Evolutionary conservation across 2,329 filamentous ascomycete species (phyloP), one percentile per base, ranked within the genome.

Genomic region (Alternaria ethzedia): DNA sequence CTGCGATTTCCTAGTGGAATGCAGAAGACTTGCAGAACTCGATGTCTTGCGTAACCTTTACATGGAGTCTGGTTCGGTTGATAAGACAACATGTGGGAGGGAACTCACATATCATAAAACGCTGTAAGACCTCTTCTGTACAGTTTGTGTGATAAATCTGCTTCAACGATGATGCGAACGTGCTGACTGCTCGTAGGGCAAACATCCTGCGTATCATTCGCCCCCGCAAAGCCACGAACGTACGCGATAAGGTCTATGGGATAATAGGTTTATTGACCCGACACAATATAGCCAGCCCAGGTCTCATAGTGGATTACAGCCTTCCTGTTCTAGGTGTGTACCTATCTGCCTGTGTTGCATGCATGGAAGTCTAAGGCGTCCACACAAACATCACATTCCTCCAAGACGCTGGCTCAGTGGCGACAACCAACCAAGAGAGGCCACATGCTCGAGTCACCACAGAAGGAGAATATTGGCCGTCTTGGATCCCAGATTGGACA

Each of bases 91-190:
- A 17, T 45, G 43, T 45, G 43, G 43, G 6, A 45, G n/a, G 43
- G 43, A 45, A 7, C 43, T 45, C 4, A 13, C 43, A 13, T 13
- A 45, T 21, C 43, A 45, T 8, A 45, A 21, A 41, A 41, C 15
- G 9, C 36, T 41, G n/a, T 41, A 41, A 41, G 36, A 17, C 15
- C 15, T 41, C 36, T 41, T 41, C 15, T 1, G 15, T 41, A 1
- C 8, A 9, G 3, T 41, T 4, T 0, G 0, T 17, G 15, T 41
- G 3, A 3, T 1, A 4, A 10, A 1, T 41, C 15, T 41, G 36
- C 36, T 11, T 17, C n/a, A 41, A 17, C 1, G 11, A 17, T 41
- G 9, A 41, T 17, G n/a, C 36, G 36, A 17, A 41, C 8, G 36
- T 17, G 15, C 43, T 45, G 17, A 45, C 17, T 45, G 11, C 20